Evolutionary conservation across 179 eudicot species (phyloP), one percentile per base, ranked within the genome.

Genomic region (Amaranthus tricolor): DNA sequence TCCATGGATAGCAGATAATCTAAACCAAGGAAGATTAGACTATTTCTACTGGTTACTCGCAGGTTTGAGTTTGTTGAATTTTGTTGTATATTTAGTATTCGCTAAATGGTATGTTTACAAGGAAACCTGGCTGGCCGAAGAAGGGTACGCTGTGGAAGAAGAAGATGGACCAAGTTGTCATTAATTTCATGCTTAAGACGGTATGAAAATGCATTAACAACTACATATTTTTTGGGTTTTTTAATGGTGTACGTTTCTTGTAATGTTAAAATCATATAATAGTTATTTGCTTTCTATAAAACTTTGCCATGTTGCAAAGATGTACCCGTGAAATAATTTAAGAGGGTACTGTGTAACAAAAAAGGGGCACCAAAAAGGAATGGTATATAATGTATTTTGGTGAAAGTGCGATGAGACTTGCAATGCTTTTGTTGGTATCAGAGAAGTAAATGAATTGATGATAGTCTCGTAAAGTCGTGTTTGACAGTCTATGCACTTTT

Each of bases 81-180:
- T 93, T 50, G 81, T 86, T 9, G 85, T 82, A 45, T 93, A 90
- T 78, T 47, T 89, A 74, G 16, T 85, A 68, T 89, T 90, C 71
- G 83, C 97, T 0, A 86, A 83, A 49, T 85, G 96, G 91, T 93
- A 90, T 68, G 81, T 72, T 21, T 89, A 93, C 79, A 90, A 90
- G 74, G 81, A 80, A 11, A 68, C 70, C 24, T 16, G 81, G 72
- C 78, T 81, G 6, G 83, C 80, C 2, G 79, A 80, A 7, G 81
- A 74, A 24, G 83, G 79, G 7, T 83, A 64, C 15, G 56, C 62
- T 11, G 55, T 48, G 0, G 85, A 75, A 13, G 77, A 79, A 58
- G 74, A 55, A 0, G 80, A 77, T 9, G 79, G 73, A 4, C 72
- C 62, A 6, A 14, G 52, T 45, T 48, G 79, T 50, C 82, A 80